These are phyloP conservation scores for Alternaria triticina DNA, from an alignment of 2,329 filamentous ascomycete species.

Conservation along the genomic window DNA sequence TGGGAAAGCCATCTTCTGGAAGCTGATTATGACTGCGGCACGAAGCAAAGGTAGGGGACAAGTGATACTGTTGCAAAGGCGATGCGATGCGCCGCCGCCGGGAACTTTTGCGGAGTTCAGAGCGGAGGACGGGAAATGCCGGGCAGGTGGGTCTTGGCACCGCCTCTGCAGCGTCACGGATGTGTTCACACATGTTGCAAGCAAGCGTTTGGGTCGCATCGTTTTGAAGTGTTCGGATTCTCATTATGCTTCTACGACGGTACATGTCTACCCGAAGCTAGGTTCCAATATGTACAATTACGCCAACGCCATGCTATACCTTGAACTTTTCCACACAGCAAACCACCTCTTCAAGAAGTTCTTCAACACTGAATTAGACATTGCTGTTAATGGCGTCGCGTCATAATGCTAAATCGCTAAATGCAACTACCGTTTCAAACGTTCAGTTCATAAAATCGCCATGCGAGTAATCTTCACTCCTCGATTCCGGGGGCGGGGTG, in stretches of 20 bases:
- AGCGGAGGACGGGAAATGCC: slow-evolving; percentile 42
- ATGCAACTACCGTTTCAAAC: slow-evolving; percentile 3
- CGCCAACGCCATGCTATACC: slow-evolving; percentile 21
- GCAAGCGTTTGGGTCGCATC: not conserved
- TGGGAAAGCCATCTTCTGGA: slow-evolving; percentile 40
- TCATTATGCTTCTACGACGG: slow-evolving; percentile 15
- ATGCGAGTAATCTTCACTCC: slow-evolving; percentile 37
- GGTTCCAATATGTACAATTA: slow-evolving; percentile 14
- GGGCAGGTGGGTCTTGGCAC: slow-evolving; percentile 27
- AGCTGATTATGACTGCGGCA: not conserved
- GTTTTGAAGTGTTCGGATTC: slow-evolving; percentile 3
- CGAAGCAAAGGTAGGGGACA: not conserved
- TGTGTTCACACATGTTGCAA: not conserved
- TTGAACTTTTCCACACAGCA: slow-evolving; percentile 20
- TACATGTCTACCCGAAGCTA: slow-evolving; percentile 14
- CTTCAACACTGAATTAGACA: slow-evolving; percentile 30
- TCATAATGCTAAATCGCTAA: slow-evolving; percentile 31
- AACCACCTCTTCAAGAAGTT: slow-evolving; percentile 25
- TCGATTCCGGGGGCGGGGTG: slow-evolving; percentile 54
- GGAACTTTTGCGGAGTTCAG: slow-evolving; percentile 44
- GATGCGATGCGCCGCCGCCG: slow-evolving; percentile 17
- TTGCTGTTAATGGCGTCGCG: slow-evolving; percentile 37
- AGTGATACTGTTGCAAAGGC: slow-evolving; percentile 9
- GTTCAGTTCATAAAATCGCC: slow-evolving; percentile 42
- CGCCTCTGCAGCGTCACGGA: not conserved